Evolutionary conservation across 768 basidiomycete species (phyloP).

Genomic region (Russula olivacea): DNA sequence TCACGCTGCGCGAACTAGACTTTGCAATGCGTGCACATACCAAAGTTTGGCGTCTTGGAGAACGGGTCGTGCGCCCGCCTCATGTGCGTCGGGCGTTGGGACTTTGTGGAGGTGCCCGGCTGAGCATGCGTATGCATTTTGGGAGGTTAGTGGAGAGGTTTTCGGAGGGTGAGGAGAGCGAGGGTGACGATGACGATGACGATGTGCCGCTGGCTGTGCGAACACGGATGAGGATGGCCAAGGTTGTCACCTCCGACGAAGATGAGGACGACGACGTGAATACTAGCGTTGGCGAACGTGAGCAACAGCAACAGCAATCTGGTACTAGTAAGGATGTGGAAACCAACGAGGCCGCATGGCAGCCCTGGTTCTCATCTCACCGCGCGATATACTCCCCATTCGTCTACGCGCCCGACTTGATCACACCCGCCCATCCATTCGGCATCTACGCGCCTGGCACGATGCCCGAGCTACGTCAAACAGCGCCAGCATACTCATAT

Average conservation of each 20-base stretch:
- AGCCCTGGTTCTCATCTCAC: slow-evolving; percentile 24
- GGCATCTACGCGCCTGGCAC: slow-evolving; percentile 27
- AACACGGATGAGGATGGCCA: slow-evolving; percentile 5
- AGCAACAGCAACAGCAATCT: background rate
- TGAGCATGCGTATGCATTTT: slow-evolving; percentile 41
- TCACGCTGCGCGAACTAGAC: slow-evolving; percentile 56
- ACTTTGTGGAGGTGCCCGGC: slow-evolving; percentile 38
- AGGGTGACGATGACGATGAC: slow-evolving; percentile 4
- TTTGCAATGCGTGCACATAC: slow-evolving; percentile 49
- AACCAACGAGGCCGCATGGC: background rate
- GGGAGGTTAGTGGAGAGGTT: slow-evolving; percentile 29
- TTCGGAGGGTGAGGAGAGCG: slow-evolving; percentile 13
- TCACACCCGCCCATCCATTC: slow-evolving; percentile 23
- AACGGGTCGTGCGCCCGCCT: slow-evolving; percentile 31
- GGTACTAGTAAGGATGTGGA: background rate
- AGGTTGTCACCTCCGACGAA: slow-evolving; percentile 12
- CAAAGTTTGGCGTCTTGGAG: slow-evolving; percentile 51
- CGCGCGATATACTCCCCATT: slow-evolving; percentile 36
- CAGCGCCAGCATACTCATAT: too few species aligned
- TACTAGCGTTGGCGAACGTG: slow-evolving; percentile 19
- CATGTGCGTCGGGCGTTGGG: slow-evolving; percentile 47
- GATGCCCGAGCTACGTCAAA: background rate
- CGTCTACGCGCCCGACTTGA: slow-evolving; percentile 31
- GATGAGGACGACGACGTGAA: slow-evolving; percentile 3
- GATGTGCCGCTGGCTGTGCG: slow-evolving; percentile 12